These are phyloP conservation scores for Dioscorea alata DNA, from an alignment of 106 monocot species.

Conservation along the genomic window DNA sequence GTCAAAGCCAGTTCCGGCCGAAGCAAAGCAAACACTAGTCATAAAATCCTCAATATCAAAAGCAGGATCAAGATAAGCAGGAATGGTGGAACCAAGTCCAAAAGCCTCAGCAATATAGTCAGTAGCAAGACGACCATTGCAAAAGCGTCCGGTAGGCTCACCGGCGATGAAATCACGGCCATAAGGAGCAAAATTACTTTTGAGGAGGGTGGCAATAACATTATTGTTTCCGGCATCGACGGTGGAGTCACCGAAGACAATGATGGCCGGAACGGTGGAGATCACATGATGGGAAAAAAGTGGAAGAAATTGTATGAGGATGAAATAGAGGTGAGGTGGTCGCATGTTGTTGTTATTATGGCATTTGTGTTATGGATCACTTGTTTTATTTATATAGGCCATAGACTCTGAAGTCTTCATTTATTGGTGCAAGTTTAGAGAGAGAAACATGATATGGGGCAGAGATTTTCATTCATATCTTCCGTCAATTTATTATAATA, in stretches of 20 bases:
- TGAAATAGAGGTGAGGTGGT: no score
- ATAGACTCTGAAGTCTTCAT: no score
- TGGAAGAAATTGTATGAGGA: no score
- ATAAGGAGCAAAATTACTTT: slow-evolving; percentile 50
- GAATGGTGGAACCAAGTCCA: slow-evolving; percentile 30
- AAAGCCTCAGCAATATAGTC: slow-evolving; percentile 59
- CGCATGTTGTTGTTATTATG: no score
- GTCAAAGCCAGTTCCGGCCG: slow-evolving; percentile 59
- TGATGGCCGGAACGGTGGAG: slow-evolving; percentile 24
- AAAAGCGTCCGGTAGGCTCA: slow-evolving; percentile 46
- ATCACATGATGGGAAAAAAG: no score
- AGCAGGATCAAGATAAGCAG: slow-evolving; percentile 49
- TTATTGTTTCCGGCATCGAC: slow-evolving; percentile 66
- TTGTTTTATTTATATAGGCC: no score
- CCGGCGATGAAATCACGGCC: slow-evolving; percentile 44
- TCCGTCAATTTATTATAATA: no score
- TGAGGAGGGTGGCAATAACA: slow-evolving; percentile 26
- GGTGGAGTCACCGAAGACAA: slow-evolving; percentile 56
- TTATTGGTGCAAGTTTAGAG: no score
- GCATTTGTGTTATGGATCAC: no score
- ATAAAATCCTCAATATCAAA: slow-evolving; percentile 37
- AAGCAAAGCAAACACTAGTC: slow-evolving; percentile 53
- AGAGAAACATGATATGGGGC: no score
- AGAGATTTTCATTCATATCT: no score
- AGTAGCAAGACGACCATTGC: slow-evolving; percentile 50